Percentiles rank a stretch among this genome's conserved stretches.
These are phyloP conservation scores for Colletotrichum endophyticum DNA, from an alignment of 2,329 filamentous ascomycete genomes.

Conservation along the genomic window DNA sequence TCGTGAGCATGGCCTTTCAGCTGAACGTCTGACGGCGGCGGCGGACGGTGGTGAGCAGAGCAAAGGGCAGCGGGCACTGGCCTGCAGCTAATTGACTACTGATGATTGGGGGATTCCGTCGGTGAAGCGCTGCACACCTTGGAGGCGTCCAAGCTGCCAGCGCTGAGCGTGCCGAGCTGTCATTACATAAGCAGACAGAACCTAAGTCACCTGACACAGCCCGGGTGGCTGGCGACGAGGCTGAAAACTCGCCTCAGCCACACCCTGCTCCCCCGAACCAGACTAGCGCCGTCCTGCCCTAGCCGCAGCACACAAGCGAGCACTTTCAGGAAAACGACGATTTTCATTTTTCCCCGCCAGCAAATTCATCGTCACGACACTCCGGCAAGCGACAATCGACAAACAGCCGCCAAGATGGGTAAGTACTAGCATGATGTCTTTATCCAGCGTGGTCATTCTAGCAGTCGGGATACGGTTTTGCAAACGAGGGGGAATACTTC, in stretches of 20 bases:
- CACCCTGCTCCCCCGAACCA: background rate
- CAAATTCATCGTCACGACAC: conserved; percentile 23
- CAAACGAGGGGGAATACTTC: background rate
- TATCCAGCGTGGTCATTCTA: background rate
- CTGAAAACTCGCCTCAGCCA: conserved; percentile 7
- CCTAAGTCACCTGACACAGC: conserved; percentile 5
- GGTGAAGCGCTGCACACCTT: background rate
- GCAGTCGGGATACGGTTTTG: background rate
- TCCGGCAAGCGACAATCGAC: conserved; percentile 23
- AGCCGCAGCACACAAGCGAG: conserved; percentile 21
- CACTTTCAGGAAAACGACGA: conserved; percentile 20
- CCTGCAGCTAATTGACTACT: background rate
- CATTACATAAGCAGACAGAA: background rate
- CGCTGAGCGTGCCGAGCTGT: background rate
- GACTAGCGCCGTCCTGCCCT: conserved; percentile 15
- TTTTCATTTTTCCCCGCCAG: conserved; percentile 6
- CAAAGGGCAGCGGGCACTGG: background rate
- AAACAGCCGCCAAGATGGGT: conserved; percentile 26
- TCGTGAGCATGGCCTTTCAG: background rate
- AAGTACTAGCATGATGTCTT: background rate
- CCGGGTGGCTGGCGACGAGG: background rate
- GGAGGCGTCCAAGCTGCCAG: background rate
- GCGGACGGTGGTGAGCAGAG: background rate
- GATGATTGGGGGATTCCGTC: background rate
- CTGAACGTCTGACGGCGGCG: background rate